Evolutionary conservation across 2,329 filamentous ascomycete genomes (phyloP).

Genomic region (Neospermospora avenae): DNA sequence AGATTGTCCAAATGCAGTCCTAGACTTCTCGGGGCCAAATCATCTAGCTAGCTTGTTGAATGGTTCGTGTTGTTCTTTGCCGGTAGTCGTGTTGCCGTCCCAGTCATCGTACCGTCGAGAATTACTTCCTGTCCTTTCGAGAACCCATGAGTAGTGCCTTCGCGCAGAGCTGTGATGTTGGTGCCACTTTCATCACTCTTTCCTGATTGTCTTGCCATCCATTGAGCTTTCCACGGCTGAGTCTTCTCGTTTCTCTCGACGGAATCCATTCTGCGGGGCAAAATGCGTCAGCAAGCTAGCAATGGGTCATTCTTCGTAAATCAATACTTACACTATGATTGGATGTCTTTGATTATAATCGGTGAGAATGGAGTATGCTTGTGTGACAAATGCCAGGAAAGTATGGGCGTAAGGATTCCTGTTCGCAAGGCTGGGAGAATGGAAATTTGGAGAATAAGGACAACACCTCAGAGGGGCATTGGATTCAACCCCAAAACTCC

Average conservation of each 20-base stretch:
- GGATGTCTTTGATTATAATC: background rate
- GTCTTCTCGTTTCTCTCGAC: background rate
- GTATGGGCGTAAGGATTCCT: too few relatives aligned
- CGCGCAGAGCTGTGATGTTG: background rate
- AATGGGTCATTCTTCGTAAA: too few relatives aligned
- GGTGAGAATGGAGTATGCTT: too few relatives aligned
- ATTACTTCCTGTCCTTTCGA: background rate
- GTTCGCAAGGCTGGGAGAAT: too few relatives aligned
- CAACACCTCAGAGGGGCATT: too few relatives aligned
- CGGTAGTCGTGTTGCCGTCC: background rate
- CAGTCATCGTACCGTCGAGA: background rate
- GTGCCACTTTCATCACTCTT: background rate
- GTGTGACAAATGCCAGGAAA: too few relatives aligned
- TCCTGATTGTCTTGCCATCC: background rate
- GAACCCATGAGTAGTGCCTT: background rate
- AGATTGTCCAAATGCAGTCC: background rate
- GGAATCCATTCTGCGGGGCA: background rate
- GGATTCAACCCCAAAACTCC: too few relatives aligned
- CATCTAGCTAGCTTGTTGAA: too few relatives aligned
- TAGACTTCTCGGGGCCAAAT: background rate
- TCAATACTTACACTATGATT: background rate
- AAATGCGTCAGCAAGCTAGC: background rate
- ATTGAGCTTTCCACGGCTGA: constrained; percentile 6
- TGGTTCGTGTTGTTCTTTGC: too few relatives aligned
- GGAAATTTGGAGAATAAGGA: too few relatives aligned